These are phyloP conservation scores for Clohesyomyces aquaticus DNA, from an alignment of 495 filamentous ascomycete species.

Conservation along the genomic window DNA sequence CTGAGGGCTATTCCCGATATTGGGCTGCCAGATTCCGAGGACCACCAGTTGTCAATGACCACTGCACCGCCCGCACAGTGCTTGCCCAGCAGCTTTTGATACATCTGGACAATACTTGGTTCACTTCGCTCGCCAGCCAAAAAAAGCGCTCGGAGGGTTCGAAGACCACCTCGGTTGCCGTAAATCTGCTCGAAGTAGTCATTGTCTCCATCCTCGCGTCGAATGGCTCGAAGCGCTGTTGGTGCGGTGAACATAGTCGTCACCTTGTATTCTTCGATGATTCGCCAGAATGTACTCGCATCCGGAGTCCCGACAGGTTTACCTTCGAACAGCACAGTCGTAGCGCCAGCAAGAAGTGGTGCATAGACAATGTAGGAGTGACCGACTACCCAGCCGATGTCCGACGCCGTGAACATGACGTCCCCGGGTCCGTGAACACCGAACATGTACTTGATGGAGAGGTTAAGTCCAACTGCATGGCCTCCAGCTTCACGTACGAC, in stretches of 20 bases:
- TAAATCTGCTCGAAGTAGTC: slow-evolving; percentile 58
- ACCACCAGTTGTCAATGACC: slow-evolving; percentile 97
- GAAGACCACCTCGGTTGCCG: slow-evolving; percentile 68
- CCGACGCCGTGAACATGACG: slow-evolving; percentile 74
- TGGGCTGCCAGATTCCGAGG: slow-evolving; percentile 85
- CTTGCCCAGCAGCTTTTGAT: slow-evolving; percentile 68
- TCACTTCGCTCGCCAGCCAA: slow-evolving; percentile 89
- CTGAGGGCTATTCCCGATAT: slow-evolving; percentile 80
- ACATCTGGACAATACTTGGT: slow-evolving; percentile 79
- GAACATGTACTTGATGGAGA: slow-evolving; percentile 79
- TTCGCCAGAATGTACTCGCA: slow-evolving; percentile 83
- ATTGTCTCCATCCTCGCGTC: slow-evolving; percentile 80
- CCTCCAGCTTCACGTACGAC: slow-evolving; percentile 83
- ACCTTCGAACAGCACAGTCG: slow-evolving; percentile 87
- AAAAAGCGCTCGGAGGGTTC: slow-evolving; percentile 72
- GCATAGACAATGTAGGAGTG: slow-evolving; percentile 69
- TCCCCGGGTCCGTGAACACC: slow-evolving; percentile 78
- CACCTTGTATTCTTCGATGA: slow-evolving; percentile 81
- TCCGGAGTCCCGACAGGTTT: slow-evolving; percentile 91
- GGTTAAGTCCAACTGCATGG: slow-evolving; percentile 81
- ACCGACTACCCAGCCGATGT: slow-evolving; percentile 52
- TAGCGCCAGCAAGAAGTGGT: slow-evolving; percentile 79
- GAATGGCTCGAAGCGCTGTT: slow-evolving; percentile 83
- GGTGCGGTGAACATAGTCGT: slow-evolving; percentile 85
- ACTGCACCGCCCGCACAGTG: slow-evolving; percentile 65